These are phyloP conservation scores for Mortierella sp. DNA, from an alignment of 371 early-diverging fungal species.

Conservation along the genomic window DNA sequence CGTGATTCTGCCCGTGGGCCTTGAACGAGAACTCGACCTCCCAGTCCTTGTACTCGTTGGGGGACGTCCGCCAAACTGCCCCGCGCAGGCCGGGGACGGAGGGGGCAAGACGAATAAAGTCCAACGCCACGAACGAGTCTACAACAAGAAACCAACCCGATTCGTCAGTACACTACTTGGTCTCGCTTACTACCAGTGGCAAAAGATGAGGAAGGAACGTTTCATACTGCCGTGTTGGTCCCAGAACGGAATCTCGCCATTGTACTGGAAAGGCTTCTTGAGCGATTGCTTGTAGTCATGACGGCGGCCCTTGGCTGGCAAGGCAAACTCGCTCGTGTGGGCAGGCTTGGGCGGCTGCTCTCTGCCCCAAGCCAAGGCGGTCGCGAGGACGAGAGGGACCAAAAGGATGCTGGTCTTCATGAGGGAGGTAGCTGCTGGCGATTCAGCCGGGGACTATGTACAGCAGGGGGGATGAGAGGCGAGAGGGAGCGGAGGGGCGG, in stretches of 20 bases:
- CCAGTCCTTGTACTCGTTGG: constrained; percentile 82
- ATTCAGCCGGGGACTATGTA: not conserved
- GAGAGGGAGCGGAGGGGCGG: not conserved
- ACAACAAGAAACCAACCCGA: no score
- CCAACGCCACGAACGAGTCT: constrained; percentile 68
- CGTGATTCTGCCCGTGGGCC: constrained; percentile 70
- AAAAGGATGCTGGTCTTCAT: constrained; percentile 37
- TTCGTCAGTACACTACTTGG: no score
- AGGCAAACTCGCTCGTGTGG: not conserved
- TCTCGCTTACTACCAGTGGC: no score
- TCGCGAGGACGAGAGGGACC: constrained; percentile 21
- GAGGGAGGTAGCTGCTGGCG: constrained; percentile 2
- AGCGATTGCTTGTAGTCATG: constrained; percentile 50
- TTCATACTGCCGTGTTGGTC: constrained; percentile 32
- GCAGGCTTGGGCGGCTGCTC: constrained; percentile 10
- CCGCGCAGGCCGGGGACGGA: constrained; percentile 75
- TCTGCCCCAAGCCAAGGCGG: constrained; percentile 32
- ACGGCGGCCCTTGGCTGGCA: constrained; percentile 24
- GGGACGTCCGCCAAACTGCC: constrained; percentile 73
- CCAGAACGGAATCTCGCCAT: constrained; percentile 41
- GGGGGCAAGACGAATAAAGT: constrained; percentile 78
- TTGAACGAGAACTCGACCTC: constrained; percentile 74
- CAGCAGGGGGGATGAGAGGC: not conserved
- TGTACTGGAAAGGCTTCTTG: constrained; percentile 47
- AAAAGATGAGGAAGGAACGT: not conserved